Conservation (phyloP, 257 asterid species). For the Nicotiana otophora region DNA sequence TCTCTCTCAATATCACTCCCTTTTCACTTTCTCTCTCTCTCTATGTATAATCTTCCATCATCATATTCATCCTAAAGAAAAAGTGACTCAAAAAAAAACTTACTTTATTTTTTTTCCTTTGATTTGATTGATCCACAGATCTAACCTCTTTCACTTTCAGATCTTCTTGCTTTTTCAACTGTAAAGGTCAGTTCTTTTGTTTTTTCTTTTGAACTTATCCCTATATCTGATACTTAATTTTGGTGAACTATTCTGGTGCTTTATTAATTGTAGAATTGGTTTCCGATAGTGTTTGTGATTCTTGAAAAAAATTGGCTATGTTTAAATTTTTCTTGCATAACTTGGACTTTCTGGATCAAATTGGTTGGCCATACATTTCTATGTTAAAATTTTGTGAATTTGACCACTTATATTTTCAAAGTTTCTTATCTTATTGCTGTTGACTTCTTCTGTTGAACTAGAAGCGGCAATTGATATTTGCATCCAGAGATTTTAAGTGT, state of each 20-base stretch:
- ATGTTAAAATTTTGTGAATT: neutral
- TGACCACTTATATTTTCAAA: conserved; percentile 23
- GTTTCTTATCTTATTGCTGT: conserved; percentile 18
- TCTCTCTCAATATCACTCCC: neutral
- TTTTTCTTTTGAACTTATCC: neutral
- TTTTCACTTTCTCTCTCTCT: neutral
- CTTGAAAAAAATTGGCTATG: conserved; percentile 21
- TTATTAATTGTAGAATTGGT: conserved; percentile 13
- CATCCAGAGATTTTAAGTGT: neutral
- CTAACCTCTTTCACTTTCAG: conserved; percentile 13
- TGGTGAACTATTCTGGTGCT: conserved; percentile 34
- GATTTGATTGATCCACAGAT: neutral
- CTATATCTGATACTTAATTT: conserved; percentile 2
- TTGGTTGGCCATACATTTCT: too few relatives aligned
- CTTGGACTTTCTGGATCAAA: too few relatives aligned
- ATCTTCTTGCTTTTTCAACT: conserved; percentile 10
- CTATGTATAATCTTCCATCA: neutral
- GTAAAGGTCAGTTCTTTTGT: conserved; percentile 41
- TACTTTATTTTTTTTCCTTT: neutral
- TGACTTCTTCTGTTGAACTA: conserved; percentile 28
- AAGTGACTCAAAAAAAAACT: neutral
- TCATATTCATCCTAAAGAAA: neutral
- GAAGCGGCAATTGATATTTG: neutral
- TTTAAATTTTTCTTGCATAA: neutral
- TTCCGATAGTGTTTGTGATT: conserved; percentile 17